phyloP scores from a whole-genome alignment of 805 yeast genomes.

The Candida manassasensis region DNA sequence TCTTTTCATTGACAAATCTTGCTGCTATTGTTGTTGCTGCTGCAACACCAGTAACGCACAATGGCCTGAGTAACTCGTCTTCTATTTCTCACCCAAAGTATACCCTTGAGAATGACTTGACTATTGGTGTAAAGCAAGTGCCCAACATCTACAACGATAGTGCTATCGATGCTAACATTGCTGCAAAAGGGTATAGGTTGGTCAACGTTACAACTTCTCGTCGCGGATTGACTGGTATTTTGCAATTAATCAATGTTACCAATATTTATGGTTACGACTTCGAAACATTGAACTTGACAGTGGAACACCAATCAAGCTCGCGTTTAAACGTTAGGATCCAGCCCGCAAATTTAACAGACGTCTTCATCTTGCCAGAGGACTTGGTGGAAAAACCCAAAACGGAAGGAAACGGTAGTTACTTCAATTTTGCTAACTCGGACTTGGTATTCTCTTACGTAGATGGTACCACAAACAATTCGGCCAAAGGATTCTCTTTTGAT shows the following conservation, averaged over 20 bases:
- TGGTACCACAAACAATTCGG: not conserved
- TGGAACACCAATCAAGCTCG: slow-evolving; percentile 14
- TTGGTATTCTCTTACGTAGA: slow-evolving; percentile 13
- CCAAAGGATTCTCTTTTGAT: slow-evolving; percentile 12
- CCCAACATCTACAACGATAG: slow-evolving; percentile 16
- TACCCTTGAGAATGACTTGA: slow-evolving; percentile 6
- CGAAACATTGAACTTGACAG: slow-evolving; percentile 16
- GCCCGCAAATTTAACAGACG: slow-evolving; percentile 17
- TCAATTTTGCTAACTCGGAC: slow-evolving; percentile 12
- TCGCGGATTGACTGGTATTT: slow-evolving; percentile 13
- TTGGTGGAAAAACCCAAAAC: slow-evolving; percentile 13
- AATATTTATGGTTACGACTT: slow-evolving; percentile 22
- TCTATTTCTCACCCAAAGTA: slow-evolving; percentile 2
- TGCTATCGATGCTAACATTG: slow-evolving; percentile 19
- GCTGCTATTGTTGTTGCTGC: not conserved
- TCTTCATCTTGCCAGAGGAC: slow-evolving; percentile 16
- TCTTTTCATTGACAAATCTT: not conserved
- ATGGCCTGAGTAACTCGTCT: not conserved
- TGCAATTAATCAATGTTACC: slow-evolving; percentile 15
- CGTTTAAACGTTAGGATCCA: slow-evolving; percentile 18
- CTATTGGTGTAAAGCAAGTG: slow-evolving; percentile 13
- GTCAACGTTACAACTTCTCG: slow-evolving; percentile 9
- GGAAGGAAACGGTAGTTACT: slow-evolving; percentile 5
- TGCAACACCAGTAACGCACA: not conserved
- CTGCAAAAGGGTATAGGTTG: slow-evolving; percentile 17